Base-by-base conservation (phyloP, 2,329 filamentous ascomycete species). In the Aspergillus sp. region DNA sequence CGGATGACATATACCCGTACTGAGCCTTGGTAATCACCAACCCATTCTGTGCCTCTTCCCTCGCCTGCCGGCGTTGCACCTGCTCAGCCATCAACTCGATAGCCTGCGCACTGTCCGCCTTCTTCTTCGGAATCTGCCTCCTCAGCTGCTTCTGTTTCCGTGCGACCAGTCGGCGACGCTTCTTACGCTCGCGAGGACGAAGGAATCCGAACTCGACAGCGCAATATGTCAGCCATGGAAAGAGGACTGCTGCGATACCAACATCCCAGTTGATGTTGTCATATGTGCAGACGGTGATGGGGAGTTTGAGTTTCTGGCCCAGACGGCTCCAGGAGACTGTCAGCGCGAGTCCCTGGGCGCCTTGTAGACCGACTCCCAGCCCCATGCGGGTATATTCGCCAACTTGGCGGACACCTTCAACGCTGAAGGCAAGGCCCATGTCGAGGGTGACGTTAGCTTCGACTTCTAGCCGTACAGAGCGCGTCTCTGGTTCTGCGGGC, bases 151-250 rank as follows among this genome's bases (percentile, higher is more conserved):
- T 69, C 46, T 66, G 65, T 48, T 65, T 63, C 39, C 55, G 61
- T 27, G 65, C 63, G 17, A 68, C 56, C 12, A 61, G 56, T 41
- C 62, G 60, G 33, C 63, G 63, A 43, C 67, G 65, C 42, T 60
- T 60, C 49, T 63, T 62, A 30, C 64, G 60, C 44, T 69, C 60
- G 20, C 65, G 59, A 0, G 70, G 71, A 7, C 71, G 66, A 27
- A 70, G 61, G 39, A 65, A 61, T 2, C 66, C 67, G 51, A 72
- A 73, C 53, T 74, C 71, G 38, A 71, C 41, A 2, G 66, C 63
- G 25, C 66, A 62, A 45, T 74, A 74, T 9, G 63, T 53, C 32
- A 66, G 53, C 64, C 65, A 71, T 0, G 71, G 70, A 20, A 69
- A 54, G 17, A 67, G 52, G 9, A 69, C 57, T 5, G 65, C 68